Evolutionary conservation across 108 stramenopile species (phyloP), one percentile per base, ranked within the genome.

Genomic region (Nitzschia palea): DNA sequence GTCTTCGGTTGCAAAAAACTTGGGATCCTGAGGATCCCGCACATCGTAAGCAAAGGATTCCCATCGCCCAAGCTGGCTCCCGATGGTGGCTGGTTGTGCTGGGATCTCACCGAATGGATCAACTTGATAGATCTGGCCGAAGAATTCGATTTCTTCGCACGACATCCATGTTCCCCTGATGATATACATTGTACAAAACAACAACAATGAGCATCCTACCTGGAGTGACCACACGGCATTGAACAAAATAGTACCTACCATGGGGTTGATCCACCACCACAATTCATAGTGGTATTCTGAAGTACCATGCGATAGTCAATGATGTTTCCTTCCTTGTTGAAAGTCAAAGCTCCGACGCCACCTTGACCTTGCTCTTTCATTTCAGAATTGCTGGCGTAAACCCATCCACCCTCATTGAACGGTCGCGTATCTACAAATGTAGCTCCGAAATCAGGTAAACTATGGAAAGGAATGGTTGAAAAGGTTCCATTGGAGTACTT

Each of bases 351-450:
- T 18, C 80, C 79, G 32, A 83, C 85, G 17, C 85, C 85, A 29
- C 82, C 82, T 18, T 54, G 40, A 15, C 60, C 61, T 14, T 42
- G 29, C n/a, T 78, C 62, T 44, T 33, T 35, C 5, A 56, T 45
- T 62, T 87, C 86, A 10, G 80, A 76, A 57, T 87, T 87, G 64
- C 80, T 80, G 4, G 81, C 62, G 48, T 87, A 87, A 40, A 77
- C 63, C 82, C 82, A 86, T 1, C 79, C 79, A 22, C 82, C 82
- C 6, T 43, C 37, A 44, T 60, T 76, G 29, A 32, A 44, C 14
- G 48, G 35, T n/a, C 70, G 50, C n/a, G 64, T 47, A 45, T 80
- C 79, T 14, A 42, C 52, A 47, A 79, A 81, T 0, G 77, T 72
- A 1, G 71, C 83, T 0, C 62, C 82, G 31, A 40, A 77, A 68